These are phyloP conservation scores for Viola pubescens DNA, from an alignment of 441 rosid species.

Conservation along the genomic window DNA sequence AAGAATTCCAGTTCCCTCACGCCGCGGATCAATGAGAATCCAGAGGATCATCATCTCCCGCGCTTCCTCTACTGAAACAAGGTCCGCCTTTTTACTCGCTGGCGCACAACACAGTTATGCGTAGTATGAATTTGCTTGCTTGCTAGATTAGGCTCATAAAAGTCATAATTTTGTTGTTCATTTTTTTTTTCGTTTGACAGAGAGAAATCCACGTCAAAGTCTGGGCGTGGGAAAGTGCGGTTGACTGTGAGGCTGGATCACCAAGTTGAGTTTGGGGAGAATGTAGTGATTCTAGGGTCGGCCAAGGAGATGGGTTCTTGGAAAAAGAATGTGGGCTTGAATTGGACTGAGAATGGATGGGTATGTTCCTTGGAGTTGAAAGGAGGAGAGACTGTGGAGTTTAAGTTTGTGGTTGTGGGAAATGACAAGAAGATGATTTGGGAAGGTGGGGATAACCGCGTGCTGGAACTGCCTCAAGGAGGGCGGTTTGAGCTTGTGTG, in stretches of 20 bases:
- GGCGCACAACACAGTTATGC: no score
- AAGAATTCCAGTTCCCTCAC: no score
- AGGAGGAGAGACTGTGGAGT: conserved; percentile 57
- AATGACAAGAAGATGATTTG: conserved; percentile 48
- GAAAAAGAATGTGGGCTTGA: conserved; percentile 65
- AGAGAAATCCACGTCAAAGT: conserved; percentile 28
- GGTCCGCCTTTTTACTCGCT: conserved; percentile 17
- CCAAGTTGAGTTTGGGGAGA: conserved; percentile 81
- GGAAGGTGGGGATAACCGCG: conserved; percentile 79
- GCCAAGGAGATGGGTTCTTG: conserved; percentile 68
- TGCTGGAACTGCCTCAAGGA: conserved; percentile 48
- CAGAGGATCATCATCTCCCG: conserved; percentile 17
- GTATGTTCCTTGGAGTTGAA: conserved; percentile 49
- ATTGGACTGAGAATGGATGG: conserved; percentile 88
- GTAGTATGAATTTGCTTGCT: neutral
- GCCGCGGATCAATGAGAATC: no score
- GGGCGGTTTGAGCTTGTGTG: conserved; percentile 60
- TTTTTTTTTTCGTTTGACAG: conserved; percentile 9
- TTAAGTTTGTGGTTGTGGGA: conserved; percentile 53
- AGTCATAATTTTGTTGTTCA: neutral
- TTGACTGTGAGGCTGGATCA: conserved; percentile 52
- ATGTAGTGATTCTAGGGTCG: conserved; percentile 71
- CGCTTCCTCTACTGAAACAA: conserved; percentile 37
- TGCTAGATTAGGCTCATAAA: neutral
- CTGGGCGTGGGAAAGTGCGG: conserved; percentile 37